These are phyloP conservation scores for Coprinellus micaceus DNA, from an alignment of 768 basidiomycete species.

Conservation along the genomic window DNA sequence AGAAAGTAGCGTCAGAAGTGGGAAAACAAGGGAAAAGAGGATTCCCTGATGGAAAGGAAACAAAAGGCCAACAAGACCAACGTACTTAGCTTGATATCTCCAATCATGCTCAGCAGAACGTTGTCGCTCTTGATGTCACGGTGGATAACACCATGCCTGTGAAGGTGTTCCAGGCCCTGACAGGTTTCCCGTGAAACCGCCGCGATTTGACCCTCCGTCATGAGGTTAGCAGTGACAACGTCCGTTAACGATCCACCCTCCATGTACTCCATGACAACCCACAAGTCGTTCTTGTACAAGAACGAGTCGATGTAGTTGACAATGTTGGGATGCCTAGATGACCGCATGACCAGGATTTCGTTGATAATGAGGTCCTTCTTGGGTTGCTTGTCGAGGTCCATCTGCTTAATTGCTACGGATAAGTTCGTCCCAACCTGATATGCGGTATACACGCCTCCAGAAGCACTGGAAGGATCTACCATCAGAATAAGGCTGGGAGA, in stretches of 20 bases:
- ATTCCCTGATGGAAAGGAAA: background rate
- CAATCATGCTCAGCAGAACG: slow-evolving; percentile 85
- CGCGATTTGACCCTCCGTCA: slow-evolving; percentile 98
- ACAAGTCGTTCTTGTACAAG: slow-evolving; percentile 94
- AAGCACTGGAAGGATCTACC: slow-evolving; percentile 57
- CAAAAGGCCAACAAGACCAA: slow-evolving; percentile 19
- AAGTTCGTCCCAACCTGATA: slow-evolving; percentile 95
- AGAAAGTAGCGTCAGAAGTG: slow-evolving; percentile 4
- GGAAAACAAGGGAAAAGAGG: slow-evolving; percentile 9
- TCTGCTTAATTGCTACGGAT: slow-evolving; percentile 98
- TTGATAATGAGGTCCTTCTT: slow-evolving; percentile 99
- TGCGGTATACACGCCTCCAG: slow-evolving; percentile 96
- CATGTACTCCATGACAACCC: slow-evolving; percentile 99
- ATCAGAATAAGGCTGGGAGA: slow-evolving; percentile 7
- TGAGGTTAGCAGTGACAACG: slow-evolving; percentile 91
- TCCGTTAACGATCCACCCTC: slow-evolving; percentile 94
- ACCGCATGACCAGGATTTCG: slow-evolving; percentile 98
- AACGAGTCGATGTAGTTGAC: slow-evolving; percentile 99
- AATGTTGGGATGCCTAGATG: slow-evolving; percentile 95
- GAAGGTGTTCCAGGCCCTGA: slow-evolving; percentile 91
- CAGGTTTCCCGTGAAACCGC: slow-evolving; percentile 91
- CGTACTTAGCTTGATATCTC: slow-evolving; percentile 97
- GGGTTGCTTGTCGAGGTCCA: slow-evolving; percentile 99
- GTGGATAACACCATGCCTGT: slow-evolving; percentile 95
- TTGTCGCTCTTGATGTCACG: slow-evolving; percentile 99